phyloP scores from a whole-genome alignment of 2,329 filamentous ascomycete genomes.

The Dichotomopilus funicola region DNA sequence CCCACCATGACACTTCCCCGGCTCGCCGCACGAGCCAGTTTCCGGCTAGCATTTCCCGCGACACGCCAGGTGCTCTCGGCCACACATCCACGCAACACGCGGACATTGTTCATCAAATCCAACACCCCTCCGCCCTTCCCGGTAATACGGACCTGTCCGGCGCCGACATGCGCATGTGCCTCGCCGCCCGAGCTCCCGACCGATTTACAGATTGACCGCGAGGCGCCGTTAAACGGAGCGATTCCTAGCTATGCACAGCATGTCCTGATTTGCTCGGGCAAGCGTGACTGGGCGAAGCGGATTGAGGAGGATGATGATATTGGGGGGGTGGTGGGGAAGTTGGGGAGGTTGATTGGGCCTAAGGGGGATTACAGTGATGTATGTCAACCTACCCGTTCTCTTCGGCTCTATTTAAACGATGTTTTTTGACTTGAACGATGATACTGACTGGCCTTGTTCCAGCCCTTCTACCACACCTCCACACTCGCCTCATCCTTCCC shows the following conservation, averaged over 20 bases:
- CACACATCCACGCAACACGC: neutral
- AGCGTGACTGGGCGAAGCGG: constrained; percentile 70
- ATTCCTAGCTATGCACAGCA: constrained; percentile 77
- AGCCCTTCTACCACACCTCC: constrained; percentile 81
- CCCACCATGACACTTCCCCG: constrained; percentile 10
- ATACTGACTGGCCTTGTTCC: constrained; percentile 16
- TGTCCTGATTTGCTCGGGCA: constrained; percentile 75
- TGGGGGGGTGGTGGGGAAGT: constrained; percentile 60
- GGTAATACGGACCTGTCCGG: constrained; percentile 56
- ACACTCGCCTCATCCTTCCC: constrained; percentile 71
- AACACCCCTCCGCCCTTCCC: constrained; percentile 31
- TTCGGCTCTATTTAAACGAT: neutral
- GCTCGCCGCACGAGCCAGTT: constrained; percentile 6
- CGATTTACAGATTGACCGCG: constrained; percentile 67
- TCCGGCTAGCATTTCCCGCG: neutral
- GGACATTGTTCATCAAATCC: constrained; percentile 4
- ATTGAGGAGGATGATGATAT: constrained; percentile 75
- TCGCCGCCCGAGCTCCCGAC: constrained; percentile 56
- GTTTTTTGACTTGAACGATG: neutral
- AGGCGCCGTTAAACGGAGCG: constrained; percentile 63
- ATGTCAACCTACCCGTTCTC: constrained; percentile 7
- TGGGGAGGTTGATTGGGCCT: constrained; percentile 64
- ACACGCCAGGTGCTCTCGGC: neutral
- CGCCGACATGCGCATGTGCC: constrained; percentile 71
- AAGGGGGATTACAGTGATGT: constrained; percentile 63